phyloP scores from a whole-genome alignment of 495 filamentous ascomycete genomes.

The Emericellopsis terricola region DNA sequence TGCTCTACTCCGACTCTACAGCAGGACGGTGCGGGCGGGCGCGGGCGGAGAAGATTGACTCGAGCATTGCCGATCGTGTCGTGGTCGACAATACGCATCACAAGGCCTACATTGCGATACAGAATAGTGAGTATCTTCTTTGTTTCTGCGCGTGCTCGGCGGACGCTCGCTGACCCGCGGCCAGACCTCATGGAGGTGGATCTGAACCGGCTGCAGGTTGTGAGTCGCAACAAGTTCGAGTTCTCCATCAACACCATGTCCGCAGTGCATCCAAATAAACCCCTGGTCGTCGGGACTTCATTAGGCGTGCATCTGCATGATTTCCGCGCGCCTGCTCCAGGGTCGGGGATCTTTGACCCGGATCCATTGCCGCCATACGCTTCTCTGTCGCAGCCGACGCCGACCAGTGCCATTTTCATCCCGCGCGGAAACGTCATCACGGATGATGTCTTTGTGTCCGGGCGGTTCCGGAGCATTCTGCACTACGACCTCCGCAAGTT shows the following conservation, averaged over 20 bases:
- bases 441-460: slow-evolving; percentile 62
- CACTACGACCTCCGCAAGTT: slow-evolving; percentile 81
- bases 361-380: slow-evolving; percentile 40
- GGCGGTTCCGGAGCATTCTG: slow-evolving; percentile 78
- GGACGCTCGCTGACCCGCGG: slow-evolving; percentile 8
- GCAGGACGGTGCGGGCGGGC: slow-evolving; percentile 18
- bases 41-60: slow-evolving; percentile 30
- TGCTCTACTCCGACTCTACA: slow-evolving; percentile 35
- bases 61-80: slow-evolving; percentile 69
- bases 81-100: slow-evolving; percentile 56
- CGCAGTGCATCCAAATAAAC: slow-evolving; percentile 49
- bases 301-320: slow-evolving; percentile 75
- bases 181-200: slow-evolving; percentile 63
- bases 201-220: slow-evolving; percentile 53
- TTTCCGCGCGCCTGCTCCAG: slow-evolving; percentile 27
- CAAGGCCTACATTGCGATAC: slow-evolving; percentile 60
- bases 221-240: slow-evolving; percentile 57
- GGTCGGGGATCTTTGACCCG: slow-evolving; percentile 12
- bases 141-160: not conserved
- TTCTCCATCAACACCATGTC: slow-evolving; percentile 76
- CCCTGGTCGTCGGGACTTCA: slow-evolving; percentile 74
- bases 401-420: slow-evolving; percentile 66
- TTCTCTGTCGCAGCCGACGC: slow-evolving; percentile 62
- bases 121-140: slow-evolving; percentile 32
- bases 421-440: slow-evolving; percentile 30